Base-by-base conservation (phyloP, 2,329 filamentous ascomycete genomes). In the Colletotrichum gloeosporioides region DNA sequence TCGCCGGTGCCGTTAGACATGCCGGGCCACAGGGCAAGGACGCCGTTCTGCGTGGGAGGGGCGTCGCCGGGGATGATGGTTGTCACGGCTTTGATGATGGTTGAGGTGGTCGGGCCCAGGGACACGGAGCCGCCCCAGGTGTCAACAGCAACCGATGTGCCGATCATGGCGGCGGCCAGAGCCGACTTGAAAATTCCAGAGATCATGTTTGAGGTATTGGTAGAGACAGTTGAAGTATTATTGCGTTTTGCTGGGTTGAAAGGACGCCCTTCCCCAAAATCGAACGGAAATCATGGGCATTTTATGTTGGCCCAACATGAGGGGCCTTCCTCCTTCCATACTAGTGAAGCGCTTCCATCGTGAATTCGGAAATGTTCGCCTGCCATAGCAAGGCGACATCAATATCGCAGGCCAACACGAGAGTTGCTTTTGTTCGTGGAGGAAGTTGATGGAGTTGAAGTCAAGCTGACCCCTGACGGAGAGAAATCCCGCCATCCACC, bases 1-100 rank as follows among this genome's bases (percentile, higher is more conserved):
- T 87, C 83, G 2, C 86, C 85, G 4, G 86, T 88, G 53, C 86
- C 85, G 77, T 87, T 88, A 69, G 83, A 85, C 84, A 87, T 87
- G 7, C 86, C 86, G 8, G 85, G 86, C 85, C 85, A 87, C 44
- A 87, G 81, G 79, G 86, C 86, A 1, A 87, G 81, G 36, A 80
- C 80, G 6, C 85, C 85, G 32, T 81, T 83, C 66, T 87, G 85
- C 0, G 81, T 82, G 0, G 81, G 59, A 8, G 86, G 86, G 0
- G 85, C 84, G 3, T 79, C 75, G 27, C 86, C 86, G 2, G 85
- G 85, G 44, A 85, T 83, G n/a, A 87, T 75, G 8, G 83, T 86
- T 9, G 86, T 87, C 16, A 85, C 83, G 6, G 85, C 83, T 39
- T 84, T 82, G 78, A 84, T 77, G 71, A 86, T 87, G 59, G 82